Conservation (phyloP, 345 rosid species). For the Noccaea caerulescens region DNA sequence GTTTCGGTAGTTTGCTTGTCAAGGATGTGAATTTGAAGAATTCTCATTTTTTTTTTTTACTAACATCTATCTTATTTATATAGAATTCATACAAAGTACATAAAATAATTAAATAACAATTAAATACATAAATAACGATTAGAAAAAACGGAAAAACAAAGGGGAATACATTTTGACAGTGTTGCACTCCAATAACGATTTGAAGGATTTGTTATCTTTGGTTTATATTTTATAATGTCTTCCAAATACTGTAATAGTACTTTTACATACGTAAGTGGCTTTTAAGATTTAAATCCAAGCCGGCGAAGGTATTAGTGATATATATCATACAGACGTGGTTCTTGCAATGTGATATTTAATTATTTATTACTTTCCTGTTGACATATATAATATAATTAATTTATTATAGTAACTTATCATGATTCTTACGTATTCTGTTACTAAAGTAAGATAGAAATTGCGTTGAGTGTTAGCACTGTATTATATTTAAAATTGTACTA, state of each 20-base stretch:
- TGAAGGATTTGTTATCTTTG: background rate
- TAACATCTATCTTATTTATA: too few relatives aligned
- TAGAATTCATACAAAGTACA: too few relatives aligned
- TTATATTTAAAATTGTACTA: too few relatives aligned
- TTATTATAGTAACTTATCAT: conserved; percentile 6
- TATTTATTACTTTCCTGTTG: background rate
- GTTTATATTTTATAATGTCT: background rate
- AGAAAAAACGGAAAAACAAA: too few relatives aligned
- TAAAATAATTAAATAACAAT: too few relatives aligned
- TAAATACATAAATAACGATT: too few relatives aligned
- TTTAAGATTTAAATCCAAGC: conserved; percentile 7
- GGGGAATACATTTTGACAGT: too few relatives aligned
- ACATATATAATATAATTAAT: background rate
- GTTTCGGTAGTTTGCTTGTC: conserved; percentile 44
- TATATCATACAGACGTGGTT: conserved; percentile 1
- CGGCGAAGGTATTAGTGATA: conserved; percentile 20
- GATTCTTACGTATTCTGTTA: conserved; percentile 19
- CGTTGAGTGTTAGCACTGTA: background rate
- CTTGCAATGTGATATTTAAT: background rate
- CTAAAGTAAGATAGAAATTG: background rate
- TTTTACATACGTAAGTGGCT: background rate
- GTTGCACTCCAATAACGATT: too few relatives aligned
- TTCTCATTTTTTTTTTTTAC: background rate
- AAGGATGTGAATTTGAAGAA: conserved; percentile 30
- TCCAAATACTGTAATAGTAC: background rate